These are phyloP conservation scores for Vanrija pseudolonga DNA, from an alignment of 1,284 basidiomycete species.

Conservation along the genomic window DNA sequence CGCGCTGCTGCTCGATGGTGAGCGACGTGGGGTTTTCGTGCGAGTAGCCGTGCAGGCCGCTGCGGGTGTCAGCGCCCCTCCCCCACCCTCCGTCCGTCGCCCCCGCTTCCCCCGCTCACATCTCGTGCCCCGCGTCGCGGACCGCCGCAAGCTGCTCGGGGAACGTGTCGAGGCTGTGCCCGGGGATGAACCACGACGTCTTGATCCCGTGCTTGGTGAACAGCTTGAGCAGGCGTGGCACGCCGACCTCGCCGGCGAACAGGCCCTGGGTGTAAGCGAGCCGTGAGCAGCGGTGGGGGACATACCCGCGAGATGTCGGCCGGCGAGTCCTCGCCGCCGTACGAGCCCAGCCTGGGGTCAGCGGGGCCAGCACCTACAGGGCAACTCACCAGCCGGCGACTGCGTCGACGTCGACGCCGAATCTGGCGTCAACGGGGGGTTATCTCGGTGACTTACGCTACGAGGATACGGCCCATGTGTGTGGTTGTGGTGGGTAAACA, in stretches of 20 bases:
- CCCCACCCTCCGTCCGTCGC: not conserved
- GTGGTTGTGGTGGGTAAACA: too few species aligned
- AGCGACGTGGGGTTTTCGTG: slow-evolving; percentile 69
- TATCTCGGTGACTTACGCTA: too few species aligned
- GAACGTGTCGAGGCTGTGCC: slow-evolving; percentile 51
- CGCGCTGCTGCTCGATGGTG: slow-evolving; percentile 64
- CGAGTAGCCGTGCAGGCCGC: slow-evolving; percentile 68
- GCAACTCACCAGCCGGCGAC: slow-evolving; percentile 56
- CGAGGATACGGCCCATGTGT: too few species aligned
- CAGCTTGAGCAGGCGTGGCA: slow-evolving; percentile 63
- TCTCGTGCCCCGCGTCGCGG: slow-evolving; percentile 51
- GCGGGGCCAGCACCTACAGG: slow-evolving; percentile 11
- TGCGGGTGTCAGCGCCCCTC: slow-evolving; percentile 1
- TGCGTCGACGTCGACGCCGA: slow-evolving; percentile 63
- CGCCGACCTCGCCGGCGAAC: slow-evolving; percentile 65
- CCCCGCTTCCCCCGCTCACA: slow-evolving; percentile 36
- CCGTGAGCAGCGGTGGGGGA: slow-evolving; percentile 7
- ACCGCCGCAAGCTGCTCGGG: slow-evolving; percentile 49
- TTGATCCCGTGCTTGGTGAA: slow-evolving; percentile 69
- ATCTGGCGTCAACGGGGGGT: slow-evolving; percentile 8
- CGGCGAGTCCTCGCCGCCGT: slow-evolving; percentile 49
- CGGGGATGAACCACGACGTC: slow-evolving; percentile 67
- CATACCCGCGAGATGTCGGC: slow-evolving; percentile 47
- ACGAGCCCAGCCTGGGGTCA: slow-evolving; percentile 40
- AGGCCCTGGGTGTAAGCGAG: slow-evolving; percentile 23